A percentile compares a stretch with the other conserved stretches of the same genome.
phyloP scores from a whole-genome alignment of 257 asterid species.

The Penstemon barbatus region DNA sequence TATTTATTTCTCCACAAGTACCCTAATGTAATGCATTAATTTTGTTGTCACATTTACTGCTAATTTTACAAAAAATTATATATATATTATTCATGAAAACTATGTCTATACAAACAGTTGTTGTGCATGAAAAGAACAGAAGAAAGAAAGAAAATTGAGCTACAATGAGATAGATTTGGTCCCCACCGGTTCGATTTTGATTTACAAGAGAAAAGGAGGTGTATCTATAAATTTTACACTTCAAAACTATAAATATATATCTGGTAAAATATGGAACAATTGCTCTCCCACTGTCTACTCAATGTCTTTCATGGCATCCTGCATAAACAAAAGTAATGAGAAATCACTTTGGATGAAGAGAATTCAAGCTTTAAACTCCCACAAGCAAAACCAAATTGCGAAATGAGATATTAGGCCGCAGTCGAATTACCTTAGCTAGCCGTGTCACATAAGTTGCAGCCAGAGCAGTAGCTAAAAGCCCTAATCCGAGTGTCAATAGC shows the following conservation, averaged over 20 bases:
- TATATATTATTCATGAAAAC: background rate
- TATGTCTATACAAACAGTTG: background rate
- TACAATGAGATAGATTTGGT: background rate
- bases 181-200: conserved; percentile 6
- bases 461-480: conserved; percentile 71
- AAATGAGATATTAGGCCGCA: background rate
- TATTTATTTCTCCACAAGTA: too few species aligned
- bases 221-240: conserved; percentile 21
- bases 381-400: background rate
- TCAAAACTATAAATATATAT: conserved; percentile 2
- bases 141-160: background rate
- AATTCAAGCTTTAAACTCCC: background rate
- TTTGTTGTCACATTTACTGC: too few species aligned
- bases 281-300: conserved; percentile 34
- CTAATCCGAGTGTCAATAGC: conserved; percentile 78
- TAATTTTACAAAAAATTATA: background rate
- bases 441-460: conserved; percentile 86
- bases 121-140: background rate
- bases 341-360: conserved; percentile 4
- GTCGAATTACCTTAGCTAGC: conserved; percentile 73
- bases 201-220: conserved; percentile 19
- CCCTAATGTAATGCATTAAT: too few species aligned
- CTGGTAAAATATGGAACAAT: background rate
- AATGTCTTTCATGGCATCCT: conserved; percentile 58
- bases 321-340: conserved; percentile 19